Evolutionary conservation across 805 yeast genomes (phyloP), one percentile per base, ranked within the genome.

Genomic region (Wickerhamiella sorbophila): DNA sequence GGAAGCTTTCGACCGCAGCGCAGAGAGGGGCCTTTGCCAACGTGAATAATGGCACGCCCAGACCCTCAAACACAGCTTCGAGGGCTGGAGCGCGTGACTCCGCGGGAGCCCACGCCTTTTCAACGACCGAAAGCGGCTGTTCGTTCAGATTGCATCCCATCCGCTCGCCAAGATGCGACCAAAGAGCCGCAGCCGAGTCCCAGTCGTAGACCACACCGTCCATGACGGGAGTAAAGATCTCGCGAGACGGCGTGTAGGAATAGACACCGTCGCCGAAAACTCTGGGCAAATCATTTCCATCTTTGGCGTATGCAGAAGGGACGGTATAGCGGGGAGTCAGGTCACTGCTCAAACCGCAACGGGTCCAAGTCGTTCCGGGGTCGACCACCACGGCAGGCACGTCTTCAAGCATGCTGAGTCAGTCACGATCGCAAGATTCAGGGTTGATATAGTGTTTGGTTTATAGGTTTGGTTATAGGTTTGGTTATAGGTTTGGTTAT

Each of bases 321-420:
- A 78, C 61, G 19, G 81, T 74, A 4, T 75, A 63, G 45, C 77
- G 73, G 6, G 98, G 98, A 41, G 74, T 68, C 54, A 85, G 94
- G 47, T 86, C 88, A 12, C 97, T 97, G 5, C 96, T 87, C 55
- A 74, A 82, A 1, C 98, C 98, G 20, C 81, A 72, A 44, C 87
- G 74, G 10, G 95, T 85, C 43, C 74, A 63, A 46, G 70, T 74
- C 8, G 95, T 78, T 29, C 97, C 96, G 1, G 94, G 87, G 57
- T 88, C 96, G 27, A 88, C 66, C 27, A 88, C 94, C 5, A 88
- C 69, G 21, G 95, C 94, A 44, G 86, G 75, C 46, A 87, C 79
- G 59, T 88, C 96, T 60, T 88, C 93, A 40, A 45, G 49, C 31
- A 36, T 36, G 21, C n/a, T 36, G 17, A 36, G 32, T 24, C 6